Conservation (phyloP, 192 early-diverging fungal genomes). For the Chytriomyces confervae region DNA sequence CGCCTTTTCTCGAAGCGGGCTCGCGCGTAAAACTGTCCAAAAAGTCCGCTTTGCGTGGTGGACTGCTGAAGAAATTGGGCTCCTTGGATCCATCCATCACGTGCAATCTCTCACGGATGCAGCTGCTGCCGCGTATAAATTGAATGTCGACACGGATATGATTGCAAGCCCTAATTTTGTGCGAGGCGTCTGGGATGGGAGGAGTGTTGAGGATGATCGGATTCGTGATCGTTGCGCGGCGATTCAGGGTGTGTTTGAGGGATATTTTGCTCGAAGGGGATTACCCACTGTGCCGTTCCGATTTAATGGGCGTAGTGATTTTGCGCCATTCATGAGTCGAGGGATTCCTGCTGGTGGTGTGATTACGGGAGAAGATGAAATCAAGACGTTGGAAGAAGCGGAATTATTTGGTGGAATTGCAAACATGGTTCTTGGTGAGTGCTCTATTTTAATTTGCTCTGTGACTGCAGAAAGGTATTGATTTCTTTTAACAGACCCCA, state of each 20-base stretch:
- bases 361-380: conserved; percentile 49
- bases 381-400: conserved; percentile 39
- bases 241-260: conserved; percentile 41
- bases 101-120: conserved; percentile 33
- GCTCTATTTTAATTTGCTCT: not conserved
- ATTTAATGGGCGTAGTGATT: conserved; percentile 51
- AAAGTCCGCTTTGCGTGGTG: conserved; percentile 50
- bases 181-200: conserved; percentile 46
- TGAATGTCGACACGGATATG: conserved; percentile 43
- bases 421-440: conserved; percentile 39
- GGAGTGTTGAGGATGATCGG: conserved; percentile 7
- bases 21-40: conserved; percentile 32
- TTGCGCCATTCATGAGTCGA: conserved; percentile 39
- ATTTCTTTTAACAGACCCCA: conserved; percentile 8
- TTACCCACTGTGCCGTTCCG: conserved; percentile 29
- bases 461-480: not conserved
- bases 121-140: not conserved
- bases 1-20: conserved; percentile 9
- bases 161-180: conserved; percentile 55
- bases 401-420: conserved; percentile 42
- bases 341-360: conserved; percentile 50
- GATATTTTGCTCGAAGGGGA: conserved; percentile 30
- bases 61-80: conserved; percentile 41
- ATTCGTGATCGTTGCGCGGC: not conserved
- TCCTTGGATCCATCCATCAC: conserved; percentile 53